These are phyloP conservation scores for Didymella exigua DNA, from an alignment of 2,329 filamentous ascomycete genomes.

Conservation along the genomic window DNA sequence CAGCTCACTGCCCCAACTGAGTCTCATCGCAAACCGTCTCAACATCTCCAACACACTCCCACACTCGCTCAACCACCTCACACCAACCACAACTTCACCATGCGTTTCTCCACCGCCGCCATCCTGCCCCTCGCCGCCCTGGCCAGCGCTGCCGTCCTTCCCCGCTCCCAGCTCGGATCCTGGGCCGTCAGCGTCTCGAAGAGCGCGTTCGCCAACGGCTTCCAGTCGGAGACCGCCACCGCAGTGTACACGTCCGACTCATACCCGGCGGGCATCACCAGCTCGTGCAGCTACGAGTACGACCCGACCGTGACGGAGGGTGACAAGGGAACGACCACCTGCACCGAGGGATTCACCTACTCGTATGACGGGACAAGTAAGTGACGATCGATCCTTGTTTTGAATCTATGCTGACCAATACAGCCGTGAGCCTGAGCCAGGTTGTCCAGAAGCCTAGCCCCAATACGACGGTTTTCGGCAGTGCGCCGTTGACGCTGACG, in stretches of 20 bases:
- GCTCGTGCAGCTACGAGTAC: conserved; percentile 1
- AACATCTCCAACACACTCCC: background rate
- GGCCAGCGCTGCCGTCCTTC: conserved; percentile 7
- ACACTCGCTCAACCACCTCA: background rate
- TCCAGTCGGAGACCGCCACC: background rate
- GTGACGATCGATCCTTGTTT: background rate
- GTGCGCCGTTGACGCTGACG: conserved; percentile 2
- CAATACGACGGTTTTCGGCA: conserved; percentile 19
- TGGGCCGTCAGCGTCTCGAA: conserved; percentile 4
- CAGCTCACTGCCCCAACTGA: background rate
- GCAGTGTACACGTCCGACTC: conserved; percentile 15
- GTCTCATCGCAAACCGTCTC: background rate
- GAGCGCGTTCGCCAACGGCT: conserved; percentile 14
- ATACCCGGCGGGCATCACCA: conserved; percentile 6
- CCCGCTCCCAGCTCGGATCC: conserved; percentile 9
- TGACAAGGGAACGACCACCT: background rate
- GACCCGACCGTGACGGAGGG: background rate
- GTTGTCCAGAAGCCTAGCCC: conserved; percentile 9
- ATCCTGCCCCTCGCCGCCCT: conserved; percentile 5
- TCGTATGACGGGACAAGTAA: conserved; percentile 15
- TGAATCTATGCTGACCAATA: background rate
- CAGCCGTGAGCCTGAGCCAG: conserved; percentile 19
- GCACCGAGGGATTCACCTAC: conserved; percentile 11
- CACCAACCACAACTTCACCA: background rate
- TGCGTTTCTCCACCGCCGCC: conserved; percentile 13